A percentile compares a stretch with the other conserved stretches of the same genome.
These are phyloP conservation scores for Aspergillus clavatus DNA, from an alignment of 2,329 filamentous ascomycete genomes.

Conservation along the genomic window DNA sequence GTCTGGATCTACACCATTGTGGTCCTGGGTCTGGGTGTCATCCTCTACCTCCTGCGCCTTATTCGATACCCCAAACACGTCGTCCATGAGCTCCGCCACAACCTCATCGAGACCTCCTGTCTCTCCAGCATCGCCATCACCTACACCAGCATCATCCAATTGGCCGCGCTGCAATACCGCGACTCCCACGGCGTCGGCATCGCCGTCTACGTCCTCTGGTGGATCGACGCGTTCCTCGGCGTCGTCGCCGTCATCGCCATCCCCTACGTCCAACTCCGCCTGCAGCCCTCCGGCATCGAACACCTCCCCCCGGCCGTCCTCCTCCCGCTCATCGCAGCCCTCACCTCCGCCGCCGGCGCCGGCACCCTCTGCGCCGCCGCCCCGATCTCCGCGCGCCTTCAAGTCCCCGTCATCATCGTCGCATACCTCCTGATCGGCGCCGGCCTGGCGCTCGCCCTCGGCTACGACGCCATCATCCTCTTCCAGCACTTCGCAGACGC, in stretches of 20 bases:
- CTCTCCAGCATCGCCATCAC: constrained; percentile 38
- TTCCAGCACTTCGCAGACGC: constrained; percentile 27
- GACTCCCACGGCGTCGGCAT: constrained; percentile 18
- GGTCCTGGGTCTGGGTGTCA: constrained; percentile 25
- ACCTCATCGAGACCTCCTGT: constrained; percentile 35
- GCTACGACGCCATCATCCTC: constrained; percentile 32
- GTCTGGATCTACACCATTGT: constrained; percentile 38
- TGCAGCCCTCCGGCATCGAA: constrained; percentile 34
- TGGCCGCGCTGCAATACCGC: constrained; percentile 48
- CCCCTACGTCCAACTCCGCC: constrained; percentile 34
- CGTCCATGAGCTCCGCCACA: constrained; percentile 23
- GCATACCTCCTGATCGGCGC: constrained; percentile 38
- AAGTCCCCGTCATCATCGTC: constrained; percentile 39
- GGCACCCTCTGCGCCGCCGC: constrained; percentile 32
- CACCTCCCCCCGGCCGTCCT: constrained; percentile 31
- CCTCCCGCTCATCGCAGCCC: constrained; percentile 37
- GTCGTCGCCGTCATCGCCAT: constrained; percentile 29
- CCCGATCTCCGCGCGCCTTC: constrained; percentile 22
- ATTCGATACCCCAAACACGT: constrained; percentile 30
- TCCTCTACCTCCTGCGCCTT: constrained; percentile 31
- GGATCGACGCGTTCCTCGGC: constrained; percentile 34
- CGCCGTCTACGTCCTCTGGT: constrained; percentile 39
- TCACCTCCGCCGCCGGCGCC: constrained; percentile 38
- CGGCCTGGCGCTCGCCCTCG: constrained; percentile 30
- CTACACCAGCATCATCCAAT: constrained; percentile 31